Conservation (phyloP, 495 filamentous ascomycete genomes). For the Pseudoneurospora amorphoporcata region DNA sequence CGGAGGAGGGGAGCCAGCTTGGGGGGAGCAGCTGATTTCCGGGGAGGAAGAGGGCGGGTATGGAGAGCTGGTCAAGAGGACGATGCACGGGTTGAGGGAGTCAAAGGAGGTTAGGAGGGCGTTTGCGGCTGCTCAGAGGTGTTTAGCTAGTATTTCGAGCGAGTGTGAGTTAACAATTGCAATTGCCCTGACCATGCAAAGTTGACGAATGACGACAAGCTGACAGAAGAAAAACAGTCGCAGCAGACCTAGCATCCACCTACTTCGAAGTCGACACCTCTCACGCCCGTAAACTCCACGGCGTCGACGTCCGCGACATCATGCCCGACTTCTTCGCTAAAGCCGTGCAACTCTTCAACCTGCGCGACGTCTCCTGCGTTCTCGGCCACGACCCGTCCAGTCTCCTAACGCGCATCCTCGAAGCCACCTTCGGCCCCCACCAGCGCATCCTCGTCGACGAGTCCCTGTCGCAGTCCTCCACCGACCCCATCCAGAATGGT, state of each 20-base stretch:
- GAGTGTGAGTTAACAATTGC: too few relatives aligned
- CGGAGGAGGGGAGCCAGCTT: slow-evolving; percentile 8
- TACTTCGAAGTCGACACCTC: slow-evolving; percentile 21
- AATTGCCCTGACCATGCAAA: too few relatives aligned
- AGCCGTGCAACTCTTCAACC: slow-evolving; percentile 20
- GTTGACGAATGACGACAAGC: too few relatives aligned
- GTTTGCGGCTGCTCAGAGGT: slow-evolving; percentile 19
- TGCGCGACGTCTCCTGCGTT: slow-evolving; percentile 9
- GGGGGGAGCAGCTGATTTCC: slow-evolving; percentile 7
- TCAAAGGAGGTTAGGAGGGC: slow-evolving; percentile 9
- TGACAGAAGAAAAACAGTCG: slow-evolving; percentile 9
- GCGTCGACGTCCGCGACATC: slow-evolving; percentile 21
- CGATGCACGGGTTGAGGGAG: slow-evolving; percentile 9
- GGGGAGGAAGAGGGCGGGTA: slow-evolving; percentile 13
- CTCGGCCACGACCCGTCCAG: slow-evolving; percentile 2
- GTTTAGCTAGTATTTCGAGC: slow-evolving; percentile 10
- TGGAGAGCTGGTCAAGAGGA: slow-evolving; percentile 7
- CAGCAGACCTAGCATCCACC: slow-evolving; percentile 12
- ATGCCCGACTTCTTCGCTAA: slow-evolving; percentile 22
- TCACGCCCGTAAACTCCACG: slow-evolving; percentile 19
- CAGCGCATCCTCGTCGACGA: slow-evolving; percentile 11
- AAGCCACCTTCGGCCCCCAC: slow-evolving; percentile 10
- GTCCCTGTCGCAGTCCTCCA: slow-evolving; percentile 8
- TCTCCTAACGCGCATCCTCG: slow-evolving; percentile 11
- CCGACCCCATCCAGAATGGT: not conserved